phyloP scores from a whole-genome alignment of 805 yeast genomes.

The Yarrowia sp. region DNA sequence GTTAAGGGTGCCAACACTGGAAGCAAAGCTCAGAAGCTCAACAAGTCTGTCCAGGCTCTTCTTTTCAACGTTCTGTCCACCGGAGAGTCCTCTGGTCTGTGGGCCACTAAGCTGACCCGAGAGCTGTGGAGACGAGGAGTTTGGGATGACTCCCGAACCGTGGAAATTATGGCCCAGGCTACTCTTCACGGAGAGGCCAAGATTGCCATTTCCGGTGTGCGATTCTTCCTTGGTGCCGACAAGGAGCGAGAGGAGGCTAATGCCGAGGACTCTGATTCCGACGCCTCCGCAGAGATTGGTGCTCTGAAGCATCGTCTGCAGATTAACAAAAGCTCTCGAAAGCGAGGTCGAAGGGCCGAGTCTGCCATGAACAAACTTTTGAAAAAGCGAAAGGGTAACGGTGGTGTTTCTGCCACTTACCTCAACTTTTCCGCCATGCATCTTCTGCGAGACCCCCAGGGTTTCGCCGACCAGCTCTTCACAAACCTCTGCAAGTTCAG shows the following conservation, averaged over 20 bases:
- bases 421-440: constrained; percentile 94
- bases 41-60: constrained; percentile 86
- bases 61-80: constrained; percentile 82
- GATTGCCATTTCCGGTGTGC: constrained; percentile 84
- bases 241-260: constrained; percentile 83
- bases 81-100: constrained; percentile 77
- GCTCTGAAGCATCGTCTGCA: constrained; percentile 75
- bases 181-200: constrained; percentile 77
- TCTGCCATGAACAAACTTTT: constrained; percentile 65
- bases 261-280: constrained; percentile 57
- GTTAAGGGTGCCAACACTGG: constrained; percentile 82
- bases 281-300: constrained; percentile 53
- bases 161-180: constrained; percentile 97
- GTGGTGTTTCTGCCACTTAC: constrained; percentile 58
- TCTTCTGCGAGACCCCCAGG: constrained; percentile 92
- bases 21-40: constrained; percentile 84
- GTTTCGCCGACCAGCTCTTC: constrained; percentile 85
- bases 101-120: constrained; percentile 94
- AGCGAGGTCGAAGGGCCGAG: constrained; percentile 76
- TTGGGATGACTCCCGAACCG: constrained; percentile 96
- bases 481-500: constrained; percentile 69
- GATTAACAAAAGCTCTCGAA: constrained; percentile 76
- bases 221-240: constrained; percentile 92
- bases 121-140: constrained; percentile 97
- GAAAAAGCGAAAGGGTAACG: constrained; percentile 50